phyloP scores from a whole-genome alignment of 148 eudicot species.

The Gaultheria prostrata region DNA sequence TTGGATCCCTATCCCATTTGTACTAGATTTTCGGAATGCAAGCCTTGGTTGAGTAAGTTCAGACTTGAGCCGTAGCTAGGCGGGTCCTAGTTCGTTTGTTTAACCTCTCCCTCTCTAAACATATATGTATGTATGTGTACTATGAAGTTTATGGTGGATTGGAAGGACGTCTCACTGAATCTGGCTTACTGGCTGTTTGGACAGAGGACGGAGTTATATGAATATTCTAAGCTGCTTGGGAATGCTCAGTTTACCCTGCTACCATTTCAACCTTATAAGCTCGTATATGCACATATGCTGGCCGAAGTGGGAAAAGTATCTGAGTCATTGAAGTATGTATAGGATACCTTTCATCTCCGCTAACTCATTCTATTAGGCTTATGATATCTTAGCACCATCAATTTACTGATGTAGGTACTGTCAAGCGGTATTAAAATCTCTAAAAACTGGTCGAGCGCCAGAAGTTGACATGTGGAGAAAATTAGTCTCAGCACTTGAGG shows the following conservation, averaged over 20 bases:
- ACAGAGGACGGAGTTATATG: conserved; percentile 88
- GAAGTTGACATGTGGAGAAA: conserved; percentile 71
- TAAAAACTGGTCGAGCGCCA: conserved; percentile 70
- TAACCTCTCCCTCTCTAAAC: not conserved
- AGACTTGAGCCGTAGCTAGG: not conserved
- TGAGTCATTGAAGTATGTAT: conserved; percentile 76
- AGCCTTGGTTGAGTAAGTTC: not conserved
- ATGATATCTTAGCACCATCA: conserved; percentile 25
- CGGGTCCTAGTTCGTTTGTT: not conserved
- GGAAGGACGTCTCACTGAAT: conserved; percentile 4
- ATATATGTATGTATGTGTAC: not conserved
- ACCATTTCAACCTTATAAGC: conserved; percentile 86
- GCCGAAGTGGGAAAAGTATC: conserved; percentile 89
- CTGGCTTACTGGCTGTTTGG: conserved; percentile 10
- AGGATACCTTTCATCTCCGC: not conserved
- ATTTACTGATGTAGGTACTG: conserved; percentile 55
- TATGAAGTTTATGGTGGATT: not conserved
- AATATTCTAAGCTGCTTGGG: conserved; percentile 81
- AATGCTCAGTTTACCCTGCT: conserved; percentile 75
- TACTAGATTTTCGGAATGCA: too few species aligned
- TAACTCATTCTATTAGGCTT: conserved; percentile 10
- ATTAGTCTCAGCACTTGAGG: conserved; percentile 73
- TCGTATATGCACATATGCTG: conserved; percentile 77
- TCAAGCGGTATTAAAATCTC: conserved; percentile 61
- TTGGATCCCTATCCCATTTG: too few species aligned